These are phyloP conservation scores for Moringa oleifera DNA, from an alignment of 345 rosid species.

Conservation along the genomic window DNA sequence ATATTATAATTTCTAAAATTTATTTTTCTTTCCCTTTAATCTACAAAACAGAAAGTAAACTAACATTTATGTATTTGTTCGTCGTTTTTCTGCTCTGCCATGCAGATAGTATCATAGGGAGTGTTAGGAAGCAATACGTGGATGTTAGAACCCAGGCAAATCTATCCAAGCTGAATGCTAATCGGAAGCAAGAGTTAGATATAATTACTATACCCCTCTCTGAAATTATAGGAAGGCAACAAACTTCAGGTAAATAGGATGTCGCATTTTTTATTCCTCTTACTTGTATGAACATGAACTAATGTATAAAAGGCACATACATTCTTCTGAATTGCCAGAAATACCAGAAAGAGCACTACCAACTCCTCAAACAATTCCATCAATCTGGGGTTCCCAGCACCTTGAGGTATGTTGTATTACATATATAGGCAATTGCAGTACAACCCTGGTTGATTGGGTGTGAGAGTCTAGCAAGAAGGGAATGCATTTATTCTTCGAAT, in stretches of 20 bases:
- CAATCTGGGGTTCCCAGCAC: conserved; percentile 41
- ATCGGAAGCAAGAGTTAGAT: conserved; percentile 27
- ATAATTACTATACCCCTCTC: conserved; percentile 32
- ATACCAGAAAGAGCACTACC: conserved; percentile 14
- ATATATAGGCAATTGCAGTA: no score
- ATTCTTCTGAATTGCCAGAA: conserved; percentile 19
- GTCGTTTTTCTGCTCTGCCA: not conserved
- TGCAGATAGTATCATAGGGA: conserved; percentile 37
- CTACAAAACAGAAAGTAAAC: not conserved
- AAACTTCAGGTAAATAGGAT: conserved; percentile 29
- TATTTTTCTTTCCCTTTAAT: no score
- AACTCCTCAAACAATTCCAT: conserved; percentile 15
- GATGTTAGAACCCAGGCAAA: conserved; percentile 59
- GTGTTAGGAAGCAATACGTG: conserved; percentile 43
- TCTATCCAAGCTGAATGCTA: conserved; percentile 43
- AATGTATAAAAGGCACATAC: not conserved
- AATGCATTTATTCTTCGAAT: no score
- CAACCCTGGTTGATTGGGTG: not conserved
- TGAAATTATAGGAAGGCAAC: conserved; percentile 33
- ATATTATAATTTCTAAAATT: no score
- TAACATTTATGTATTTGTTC: no score
- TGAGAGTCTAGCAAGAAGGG: no score
- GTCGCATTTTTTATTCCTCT: no score
- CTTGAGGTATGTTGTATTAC: conserved; percentile 37
- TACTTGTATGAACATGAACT: no score